phyloP scores from a whole-genome alignment of 805 yeast species.

The Maudiozyma barnettii region DNA sequence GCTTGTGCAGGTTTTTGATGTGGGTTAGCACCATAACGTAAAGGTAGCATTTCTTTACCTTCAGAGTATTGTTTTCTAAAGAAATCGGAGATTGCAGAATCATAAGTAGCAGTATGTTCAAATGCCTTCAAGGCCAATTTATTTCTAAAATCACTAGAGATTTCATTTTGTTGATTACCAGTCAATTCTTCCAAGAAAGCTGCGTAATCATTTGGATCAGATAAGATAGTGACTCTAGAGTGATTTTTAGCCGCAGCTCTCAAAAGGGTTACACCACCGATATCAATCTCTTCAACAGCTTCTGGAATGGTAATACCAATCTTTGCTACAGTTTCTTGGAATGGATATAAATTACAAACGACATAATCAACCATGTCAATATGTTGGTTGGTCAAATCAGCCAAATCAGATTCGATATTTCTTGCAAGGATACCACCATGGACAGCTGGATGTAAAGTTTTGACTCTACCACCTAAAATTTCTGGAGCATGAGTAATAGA shows the following conservation, averaged over 20 bases:
- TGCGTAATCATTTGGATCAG: conserved; percentile 90
- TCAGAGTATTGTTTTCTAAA: conserved; percentile 95
- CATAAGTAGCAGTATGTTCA: conserved; percentile 96
- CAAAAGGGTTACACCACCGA: conserved; percentile 92
- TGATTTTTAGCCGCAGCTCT: conserved; percentile 99
- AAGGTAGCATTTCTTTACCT: conserved; percentile 75
- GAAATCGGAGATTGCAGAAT: conserved; percentile 88
- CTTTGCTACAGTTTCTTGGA: conserved; percentile 92
- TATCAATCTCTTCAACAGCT: conserved; percentile 97
- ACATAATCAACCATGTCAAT: conserved; percentile 94
- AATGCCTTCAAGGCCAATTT: conserved; percentile 89
- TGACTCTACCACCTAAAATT: conserved; percentile 96
- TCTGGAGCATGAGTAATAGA: conserved; percentile 96
- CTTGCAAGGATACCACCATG: conserved; percentile 96
- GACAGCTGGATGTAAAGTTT: conserved; percentile 96
- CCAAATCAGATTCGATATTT: conserved; percentile 78
- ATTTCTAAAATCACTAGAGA: conserved; percentile 65
- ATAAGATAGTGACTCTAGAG: conserved; percentile 84
- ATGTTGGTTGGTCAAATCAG: conserved; percentile 76
- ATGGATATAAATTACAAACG: conserved; percentile 95
- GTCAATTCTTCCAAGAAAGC: conserved; percentile 72
- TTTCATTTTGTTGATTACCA: conserved; percentile 43
- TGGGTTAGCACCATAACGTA: conserved; percentile 98
- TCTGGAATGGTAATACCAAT: conserved; percentile 90
- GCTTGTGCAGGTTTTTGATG: conserved; percentile 99